phyloP scores from a whole-genome alignment of 371 early-diverging fungal genomes.

The Quaeritorhiza haematococci region DNA sequence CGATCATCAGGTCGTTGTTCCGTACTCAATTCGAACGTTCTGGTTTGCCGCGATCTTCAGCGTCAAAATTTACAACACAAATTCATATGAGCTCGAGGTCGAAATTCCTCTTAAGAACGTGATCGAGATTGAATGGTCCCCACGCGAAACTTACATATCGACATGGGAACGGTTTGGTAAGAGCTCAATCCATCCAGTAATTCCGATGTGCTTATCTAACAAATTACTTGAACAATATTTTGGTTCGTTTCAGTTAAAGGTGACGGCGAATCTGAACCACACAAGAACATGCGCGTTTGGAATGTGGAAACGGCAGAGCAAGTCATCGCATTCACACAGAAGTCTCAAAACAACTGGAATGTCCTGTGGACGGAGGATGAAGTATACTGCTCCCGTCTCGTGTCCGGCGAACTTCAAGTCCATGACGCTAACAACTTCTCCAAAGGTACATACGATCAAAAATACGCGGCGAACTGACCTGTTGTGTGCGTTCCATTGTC shows the following conservation, averaged over 20 bases:
- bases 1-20: too few relatives aligned
- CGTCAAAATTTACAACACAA: too few relatives aligned
- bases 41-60: too few relatives aligned
- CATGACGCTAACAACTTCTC: conserved; percentile 66
- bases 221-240: too few relatives aligned
- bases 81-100: too few relatives aligned
- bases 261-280: conserved; percentile 56
- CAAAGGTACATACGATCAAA: conserved; percentile 38
- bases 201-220: too few relatives aligned
- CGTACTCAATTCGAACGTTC: too few relatives aligned
- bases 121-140: conserved; percentile 85
- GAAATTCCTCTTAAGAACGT: conserved; percentile 64
- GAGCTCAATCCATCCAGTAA: conserved; percentile 14
- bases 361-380: conserved; percentile 94
- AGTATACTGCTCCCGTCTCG: conserved; percentile 77
- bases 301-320: conserved; percentile 65
- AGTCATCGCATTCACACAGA: conserved; percentile 73
- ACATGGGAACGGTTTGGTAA: conserved; percentile 84
- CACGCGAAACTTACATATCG: conserved; percentile 78
- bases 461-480: not conserved
- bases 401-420: conserved; percentile 83
- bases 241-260: conserved; percentile 58
- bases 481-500: too few relatives aligned
- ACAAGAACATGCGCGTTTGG: conserved; percentile 76
- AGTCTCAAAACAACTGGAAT: conserved; percentile 68